These are phyloP conservation scores for Cynara cardunculus DNA, from an alignment of 129 eudicot species.

Conservation along the genomic window DNA sequence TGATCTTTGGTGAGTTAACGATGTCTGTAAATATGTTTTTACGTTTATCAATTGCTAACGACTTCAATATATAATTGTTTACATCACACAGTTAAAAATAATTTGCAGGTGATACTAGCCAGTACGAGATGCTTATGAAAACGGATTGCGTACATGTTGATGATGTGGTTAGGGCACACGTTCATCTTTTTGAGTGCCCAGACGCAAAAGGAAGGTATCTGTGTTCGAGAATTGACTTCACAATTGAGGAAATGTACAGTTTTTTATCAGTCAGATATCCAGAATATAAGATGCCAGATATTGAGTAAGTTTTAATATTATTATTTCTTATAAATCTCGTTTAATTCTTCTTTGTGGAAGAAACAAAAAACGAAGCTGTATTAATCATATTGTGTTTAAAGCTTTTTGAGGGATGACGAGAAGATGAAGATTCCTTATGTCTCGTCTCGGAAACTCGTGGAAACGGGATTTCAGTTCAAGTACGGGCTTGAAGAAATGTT, in stretches of 20 bases:
- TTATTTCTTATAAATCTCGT: neutral
- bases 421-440: constrained; percentile 7
- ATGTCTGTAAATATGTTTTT: neutral
- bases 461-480: constrained; percentile 43
- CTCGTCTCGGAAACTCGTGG: constrained; percentile 38
- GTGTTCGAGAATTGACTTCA: constrained; percentile 39
- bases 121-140: neutral
- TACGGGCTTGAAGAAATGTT: constrained; percentile 51
- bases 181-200: constrained; percentile 42
- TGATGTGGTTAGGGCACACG: constrained; percentile 56
- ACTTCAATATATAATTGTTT: neutral
- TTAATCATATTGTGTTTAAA: neutral
- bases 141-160: constrained; percentile 47
- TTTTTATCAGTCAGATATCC: constrained; percentile 44
- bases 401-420: constrained; percentile 23
- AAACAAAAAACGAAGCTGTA: neutral
- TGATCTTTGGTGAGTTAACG: constrained; percentile 42
- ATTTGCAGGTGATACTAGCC: constrained; percentile 29
- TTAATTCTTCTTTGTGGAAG: neutral
- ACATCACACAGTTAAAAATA: neutral
- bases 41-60: neutral
- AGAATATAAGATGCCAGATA: constrained; percentile 32
- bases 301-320: constrained; percentile 35
- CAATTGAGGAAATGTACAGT: constrained; percentile 28
- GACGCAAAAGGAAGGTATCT: constrained; percentile 57